phyloP scores from a whole-genome alignment of 805 yeast species.

The Isabelozyma pseudorhagii region DNA sequence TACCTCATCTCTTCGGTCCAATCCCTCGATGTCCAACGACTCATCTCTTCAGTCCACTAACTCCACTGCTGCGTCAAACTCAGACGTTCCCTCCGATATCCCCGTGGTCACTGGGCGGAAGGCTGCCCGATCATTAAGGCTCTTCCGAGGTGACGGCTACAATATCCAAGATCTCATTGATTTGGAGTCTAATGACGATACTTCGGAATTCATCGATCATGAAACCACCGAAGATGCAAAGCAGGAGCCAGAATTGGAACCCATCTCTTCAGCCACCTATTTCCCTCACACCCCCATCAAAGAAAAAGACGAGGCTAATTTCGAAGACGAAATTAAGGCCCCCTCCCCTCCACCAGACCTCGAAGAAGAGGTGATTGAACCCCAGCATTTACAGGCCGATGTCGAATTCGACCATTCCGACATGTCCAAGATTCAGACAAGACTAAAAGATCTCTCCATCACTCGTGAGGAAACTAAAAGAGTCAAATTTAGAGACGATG shows the following conservation, averaged over 20 bases:
- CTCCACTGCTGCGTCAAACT: constrained; percentile 1
- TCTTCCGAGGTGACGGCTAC: constrained; percentile 39
- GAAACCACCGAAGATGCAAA: not conserved
- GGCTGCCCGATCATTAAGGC: constrained; percentile 54
- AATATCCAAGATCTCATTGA: constrained; percentile 6
- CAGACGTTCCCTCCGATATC: constrained; percentile 1
- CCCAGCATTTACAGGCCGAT: constrained; percentile 49
- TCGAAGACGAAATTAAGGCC: not conserved
- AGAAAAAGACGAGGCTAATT: not conserved
- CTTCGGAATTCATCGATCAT: constrained; percentile 21
- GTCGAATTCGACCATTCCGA: constrained; percentile 44
- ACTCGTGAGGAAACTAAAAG: not conserved
- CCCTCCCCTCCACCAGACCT: too few species aligned
- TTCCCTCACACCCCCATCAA: constrained; percentile 56
- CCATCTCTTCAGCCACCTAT: constrained; percentile 68
- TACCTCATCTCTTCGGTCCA: not conserved
- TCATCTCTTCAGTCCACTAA: not conserved
- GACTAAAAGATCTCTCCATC: not conserved
- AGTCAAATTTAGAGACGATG: not conserved
- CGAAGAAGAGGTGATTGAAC: constrained; percentile 3
- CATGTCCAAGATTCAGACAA: constrained; percentile 19
- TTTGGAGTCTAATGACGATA: constrained; percentile 1
- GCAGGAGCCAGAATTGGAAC: constrained; percentile 40
- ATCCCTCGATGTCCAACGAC: not conserved
- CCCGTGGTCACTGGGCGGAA: constrained; percentile 46